Evolutionary conservation across 1,284 basidiomycete species (phyloP).

Genomic region (Moesziomyces sp.): DNA sequence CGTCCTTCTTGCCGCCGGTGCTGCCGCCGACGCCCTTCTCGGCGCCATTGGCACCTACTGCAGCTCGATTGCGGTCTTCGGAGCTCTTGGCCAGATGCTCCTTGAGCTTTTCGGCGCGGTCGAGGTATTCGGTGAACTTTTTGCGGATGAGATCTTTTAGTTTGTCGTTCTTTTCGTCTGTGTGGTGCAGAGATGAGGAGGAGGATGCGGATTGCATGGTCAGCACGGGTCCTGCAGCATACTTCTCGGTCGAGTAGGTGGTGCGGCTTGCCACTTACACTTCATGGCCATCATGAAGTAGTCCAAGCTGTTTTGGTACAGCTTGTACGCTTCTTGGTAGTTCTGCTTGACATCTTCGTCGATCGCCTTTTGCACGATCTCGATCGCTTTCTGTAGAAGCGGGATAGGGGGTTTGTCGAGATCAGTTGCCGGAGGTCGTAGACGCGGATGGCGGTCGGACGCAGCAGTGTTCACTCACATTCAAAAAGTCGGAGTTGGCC

Average conservation of each 20-base stretch:
- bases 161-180: constrained; percentile 96
- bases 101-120: constrained; percentile 91
- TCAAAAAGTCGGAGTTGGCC: constrained; percentile 63
- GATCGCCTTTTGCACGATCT: constrained; percentile 93
- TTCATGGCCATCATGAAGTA: constrained; percentile 95
- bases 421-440: background rate
- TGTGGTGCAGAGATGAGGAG: background rate
- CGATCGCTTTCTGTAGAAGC: constrained; percentile 82
- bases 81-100: constrained; percentile 70
- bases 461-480: constrained; percentile 22
- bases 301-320: constrained; percentile 87
- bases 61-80: constrained; percentile 79
- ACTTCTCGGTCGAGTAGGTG: too few species aligned
- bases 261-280: constrained; percentile 70
- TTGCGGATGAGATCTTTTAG: constrained; percentile 85
- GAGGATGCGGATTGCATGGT: too few species aligned
- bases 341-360: constrained; percentile 94
- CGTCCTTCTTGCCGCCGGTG: constrained; percentile 76
- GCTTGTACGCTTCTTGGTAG: constrained; percentile 92
- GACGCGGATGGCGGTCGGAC: background rate
- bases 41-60: constrained; percentile 79
- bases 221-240: too few species aligned
- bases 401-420: background rate
- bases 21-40: constrained; percentile 74
- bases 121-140: constrained; percentile 93